Evolutionary conservation across 352 stramenopile species (phyloP).

Genomic region (Globisporangium okanoganense): DNA sequence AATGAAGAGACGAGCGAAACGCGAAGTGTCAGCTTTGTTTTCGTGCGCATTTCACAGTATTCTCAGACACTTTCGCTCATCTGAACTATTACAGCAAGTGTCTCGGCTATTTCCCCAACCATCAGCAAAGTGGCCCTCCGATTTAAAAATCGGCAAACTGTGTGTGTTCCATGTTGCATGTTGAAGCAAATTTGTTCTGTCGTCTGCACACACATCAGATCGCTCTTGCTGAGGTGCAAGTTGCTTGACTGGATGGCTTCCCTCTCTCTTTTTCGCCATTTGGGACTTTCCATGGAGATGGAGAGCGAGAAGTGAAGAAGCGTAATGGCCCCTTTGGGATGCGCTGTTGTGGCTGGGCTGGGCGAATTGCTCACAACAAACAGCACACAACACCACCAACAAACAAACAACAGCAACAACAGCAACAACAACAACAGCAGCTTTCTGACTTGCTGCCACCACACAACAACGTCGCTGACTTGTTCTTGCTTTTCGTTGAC

Average conservation of each 20-base stretch:
- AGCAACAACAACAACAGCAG: too few species aligned
- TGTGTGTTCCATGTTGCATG: background rate
- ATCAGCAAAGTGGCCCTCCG: too few species aligned
- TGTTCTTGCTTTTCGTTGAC: constrained; percentile 1
- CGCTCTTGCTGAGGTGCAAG: background rate
- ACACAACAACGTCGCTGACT: background rate
- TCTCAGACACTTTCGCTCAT: too few species aligned
- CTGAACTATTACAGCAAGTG: too few species aligned
- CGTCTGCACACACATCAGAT: background rate
- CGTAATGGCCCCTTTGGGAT: background rate
- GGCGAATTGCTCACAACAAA: background rate
- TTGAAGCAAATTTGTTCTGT: background rate
- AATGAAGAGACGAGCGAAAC: too few species aligned
- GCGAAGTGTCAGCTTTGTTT: too few species aligned
- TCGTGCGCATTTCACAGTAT: too few species aligned
- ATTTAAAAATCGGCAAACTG: too few species aligned
- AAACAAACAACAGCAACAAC: background rate
- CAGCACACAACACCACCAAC: background rate
- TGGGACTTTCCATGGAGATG: background rate
- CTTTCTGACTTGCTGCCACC: background rate
- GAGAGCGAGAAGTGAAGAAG: background rate
- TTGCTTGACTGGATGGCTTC: background rate
- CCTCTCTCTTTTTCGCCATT: background rate
- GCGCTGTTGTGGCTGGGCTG: background rate
- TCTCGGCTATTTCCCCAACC: too few species aligned